These are phyloP conservation scores for Debaryomyces prosopidis DNA, from an alignment of 805 yeast species.

Conservation along the genomic window DNA sequence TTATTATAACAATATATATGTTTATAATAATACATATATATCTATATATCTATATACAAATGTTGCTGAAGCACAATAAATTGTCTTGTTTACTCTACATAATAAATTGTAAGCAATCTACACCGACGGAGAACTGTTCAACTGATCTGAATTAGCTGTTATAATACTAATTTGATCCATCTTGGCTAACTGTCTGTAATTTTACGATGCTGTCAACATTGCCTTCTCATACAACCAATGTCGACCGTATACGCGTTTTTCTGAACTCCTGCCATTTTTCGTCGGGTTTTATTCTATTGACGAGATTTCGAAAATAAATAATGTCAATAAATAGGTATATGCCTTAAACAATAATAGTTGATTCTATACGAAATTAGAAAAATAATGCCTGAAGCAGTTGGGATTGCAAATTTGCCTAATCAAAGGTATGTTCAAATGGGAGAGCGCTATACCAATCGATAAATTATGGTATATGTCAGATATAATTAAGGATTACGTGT, in stretches of 20 bases:
- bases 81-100: no score
- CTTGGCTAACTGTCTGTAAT: no score
- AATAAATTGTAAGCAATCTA: no score
- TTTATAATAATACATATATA: background rate
- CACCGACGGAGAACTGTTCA: no score
- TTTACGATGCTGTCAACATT: no score
- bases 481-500: conserved; percentile 3
- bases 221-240: no score
- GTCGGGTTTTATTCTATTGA: background rate
- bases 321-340: background rate
- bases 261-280: background rate
- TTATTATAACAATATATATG: conserved; percentile 1
- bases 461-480: background rate
- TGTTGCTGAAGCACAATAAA: background rate
- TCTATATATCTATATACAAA: conserved; percentile 1
- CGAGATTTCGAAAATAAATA: background rate
- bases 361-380: background rate
- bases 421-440: conserved; percentile 54
- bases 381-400: conserved; percentile 57
- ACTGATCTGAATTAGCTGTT: no score
- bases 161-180: no score
- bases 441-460: background rate
- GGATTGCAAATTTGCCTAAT: conserved; percentile 71
- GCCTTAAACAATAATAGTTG: conserved; percentile 7
- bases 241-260: background rate